These are phyloP conservation scores for Hortaea werneckii DNA, from an alignment of 2,329 filamentous ascomycete genomes.

Conservation along the genomic window DNA sequence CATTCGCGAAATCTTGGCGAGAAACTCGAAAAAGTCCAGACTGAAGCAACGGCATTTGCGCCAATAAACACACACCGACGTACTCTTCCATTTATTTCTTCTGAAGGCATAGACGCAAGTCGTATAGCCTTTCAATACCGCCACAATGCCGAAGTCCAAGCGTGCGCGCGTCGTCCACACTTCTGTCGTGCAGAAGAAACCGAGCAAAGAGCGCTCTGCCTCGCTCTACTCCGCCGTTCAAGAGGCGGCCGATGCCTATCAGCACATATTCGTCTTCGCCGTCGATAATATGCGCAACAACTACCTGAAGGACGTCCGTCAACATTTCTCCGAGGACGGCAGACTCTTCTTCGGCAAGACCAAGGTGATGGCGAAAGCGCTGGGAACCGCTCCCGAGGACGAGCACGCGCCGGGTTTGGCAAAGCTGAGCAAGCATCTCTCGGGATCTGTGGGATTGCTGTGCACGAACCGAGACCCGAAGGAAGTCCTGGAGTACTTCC, in stretches of 20 bases:
- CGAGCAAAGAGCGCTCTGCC: slow-evolving; percentile 73
- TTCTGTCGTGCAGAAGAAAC: slow-evolving; percentile 83
- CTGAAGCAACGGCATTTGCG: too few relatives aligned
- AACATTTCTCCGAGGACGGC: slow-evolving; percentile 69
- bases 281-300: slow-evolving; percentile 98
- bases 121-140: too few relatives aligned
- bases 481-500: slow-evolving; percentile 63
- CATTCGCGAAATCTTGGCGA: too few relatives aligned
- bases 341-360: slow-evolving; percentile 98
- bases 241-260: slow-evolving; percentile 72
- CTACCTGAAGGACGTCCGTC: slow-evolving; percentile 82
- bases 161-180: slow-evolving; percentile 81
- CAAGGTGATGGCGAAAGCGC: slow-evolving; percentile 94
- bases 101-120: too few relatives aligned
- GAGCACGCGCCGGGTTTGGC: slow-evolving; percentile 72
- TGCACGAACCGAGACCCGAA: slow-evolving; percentile 70
- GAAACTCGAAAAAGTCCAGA: too few relatives aligned
- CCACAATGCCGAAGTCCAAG: slow-evolving; percentile 89
- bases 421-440: slow-evolving; percentile 56
- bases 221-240: slow-evolving; percentile 82
- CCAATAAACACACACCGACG: too few relatives aligned
- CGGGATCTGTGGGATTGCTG: slow-evolving; percentile 78
- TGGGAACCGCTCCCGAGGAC: slow-evolving; percentile 61
- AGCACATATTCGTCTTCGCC: slow-evolving; percentile 85
- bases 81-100: too few relatives aligned